Base-by-base conservation (phyloP, 495 filamentous ascomycete species). In the Clavariopsis aquatica region DNA sequence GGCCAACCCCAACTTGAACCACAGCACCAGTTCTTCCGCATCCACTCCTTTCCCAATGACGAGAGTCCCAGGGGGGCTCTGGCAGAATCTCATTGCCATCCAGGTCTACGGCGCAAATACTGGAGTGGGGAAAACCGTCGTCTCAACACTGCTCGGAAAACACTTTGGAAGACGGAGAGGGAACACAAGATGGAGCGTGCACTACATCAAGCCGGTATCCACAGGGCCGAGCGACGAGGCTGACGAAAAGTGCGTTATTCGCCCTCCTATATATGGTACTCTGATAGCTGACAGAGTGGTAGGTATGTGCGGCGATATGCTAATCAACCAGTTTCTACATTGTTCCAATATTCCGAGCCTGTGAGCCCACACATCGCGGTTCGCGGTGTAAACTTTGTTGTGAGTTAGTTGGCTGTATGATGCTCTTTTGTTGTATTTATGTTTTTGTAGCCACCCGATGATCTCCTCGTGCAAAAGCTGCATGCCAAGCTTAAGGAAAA, bases 71-170 rank as follows among this genome's bases (percentile, higher is more conserved):
- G 56, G 20, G 4, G 70, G 77, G 27, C 81, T 91, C 26, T 89
- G 85, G 81, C 85, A 82, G 57, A 81, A 80, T 2, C 77, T 90
- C 47, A 82, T 84, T 56, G 79, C 82, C 13, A 81, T 86, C 59
- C 89, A 92, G 69, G 78, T 93, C 22, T 92, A 89, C 63, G 89
- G 89, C 4, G 88, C 89, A 29, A 92, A 92, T 69, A 92, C 89
- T 3, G 82, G 90, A 62, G 88, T 92, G 34, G 89, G 89, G 60
- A 93, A 92, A 76, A 92, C 89, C 0, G 81, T 93, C 27, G 80
- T 89, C 47, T 87, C 87, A 0, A 90, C 88, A 0, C 72, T 90
- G 34, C 80, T 93, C 17, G 87, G 72, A 85, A 82, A 68, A 81
- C 87, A 1, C 74, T 87, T 58, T 23, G 8, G 12, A 77, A 73